These are phyloP conservation scores for Schwanniomyces occidentalis DNA, from an alignment of 805 yeast species.

Conservation along the genomic window DNA sequence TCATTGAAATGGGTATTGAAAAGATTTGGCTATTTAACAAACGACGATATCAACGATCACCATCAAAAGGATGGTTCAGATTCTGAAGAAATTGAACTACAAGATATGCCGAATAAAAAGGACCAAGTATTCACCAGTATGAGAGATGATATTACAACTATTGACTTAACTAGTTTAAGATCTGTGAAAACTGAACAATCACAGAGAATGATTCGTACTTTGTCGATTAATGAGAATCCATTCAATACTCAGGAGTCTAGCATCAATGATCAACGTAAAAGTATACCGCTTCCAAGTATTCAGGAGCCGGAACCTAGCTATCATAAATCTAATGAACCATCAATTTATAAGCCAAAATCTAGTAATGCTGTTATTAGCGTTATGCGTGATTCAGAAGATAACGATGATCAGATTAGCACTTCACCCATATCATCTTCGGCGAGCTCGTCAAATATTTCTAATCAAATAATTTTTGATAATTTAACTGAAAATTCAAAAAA, in stretches of 20 bases:
- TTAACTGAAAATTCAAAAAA: conserved; percentile 3
- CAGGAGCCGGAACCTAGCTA: conserved; percentile 17
- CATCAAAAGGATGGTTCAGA: conserved; percentile 10
- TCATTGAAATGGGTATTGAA: conserved; percentile 20
- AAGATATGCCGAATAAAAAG: conserved; percentile 8
- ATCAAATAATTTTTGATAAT: background rate
- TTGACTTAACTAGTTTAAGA: conserved; percentile 25
- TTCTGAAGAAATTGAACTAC: conserved; percentile 17
- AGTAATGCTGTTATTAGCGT: no score
- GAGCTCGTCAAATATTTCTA: background rate
- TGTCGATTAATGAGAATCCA: conserved; percentile 16
- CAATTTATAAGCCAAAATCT: conserved; percentile 5
- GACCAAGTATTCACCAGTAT: conserved; percentile 20
- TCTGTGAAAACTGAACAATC: conserved; percentile 16
- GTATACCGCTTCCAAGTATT: background rate
- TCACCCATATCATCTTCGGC: no score
- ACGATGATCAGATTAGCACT: no score
- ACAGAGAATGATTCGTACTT: background rate
- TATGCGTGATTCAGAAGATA: no score
- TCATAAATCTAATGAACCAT: conserved; percentile 11
- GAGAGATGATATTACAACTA: conserved; percentile 41
- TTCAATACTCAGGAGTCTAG: conserved; percentile 11
- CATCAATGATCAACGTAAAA: background rate
- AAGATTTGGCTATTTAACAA: conserved; percentile 8
- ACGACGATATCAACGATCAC: conserved; percentile 5